Percentiles rank a stretch among this genome's conserved stretches.
Conservation (phyloP, 2,329 filamentous ascomycete species). For the Chrysoporthe deuterocubensis region DNA sequence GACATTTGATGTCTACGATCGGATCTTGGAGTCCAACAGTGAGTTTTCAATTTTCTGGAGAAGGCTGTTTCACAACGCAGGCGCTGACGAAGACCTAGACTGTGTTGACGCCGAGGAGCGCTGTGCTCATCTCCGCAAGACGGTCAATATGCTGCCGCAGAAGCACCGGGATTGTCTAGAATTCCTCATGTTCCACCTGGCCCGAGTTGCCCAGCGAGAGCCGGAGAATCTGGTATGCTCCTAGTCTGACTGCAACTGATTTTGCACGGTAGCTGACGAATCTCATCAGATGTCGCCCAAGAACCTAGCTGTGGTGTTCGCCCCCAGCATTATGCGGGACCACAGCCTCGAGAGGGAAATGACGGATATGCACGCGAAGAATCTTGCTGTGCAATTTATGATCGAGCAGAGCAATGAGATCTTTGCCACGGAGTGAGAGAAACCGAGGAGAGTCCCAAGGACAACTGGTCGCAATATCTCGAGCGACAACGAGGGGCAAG, state of each 20-base stretch:
- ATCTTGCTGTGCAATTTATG: conserved; percentile 87
- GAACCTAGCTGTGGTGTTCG: conserved; percentile 96
- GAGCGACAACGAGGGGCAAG: neutral
- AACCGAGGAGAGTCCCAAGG: neutral
- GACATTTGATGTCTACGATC: conserved; percentile 91
- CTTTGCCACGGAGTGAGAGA: conserved; percentile 58
- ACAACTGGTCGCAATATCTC: neutral
- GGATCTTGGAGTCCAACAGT: conserved; percentile 80
- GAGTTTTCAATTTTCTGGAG: conserved; percentile 42
- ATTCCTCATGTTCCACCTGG: conserved; percentile 92
- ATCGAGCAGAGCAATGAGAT: conserved; percentile 87
- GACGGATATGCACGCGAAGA: conserved; percentile 94
- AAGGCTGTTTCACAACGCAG: neutral
- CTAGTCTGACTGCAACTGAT: neutral
- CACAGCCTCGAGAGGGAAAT: conserved; percentile 90
- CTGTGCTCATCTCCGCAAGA: conserved; percentile 71
- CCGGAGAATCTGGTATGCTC: conserved; percentile 78
- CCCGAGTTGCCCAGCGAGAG: conserved; percentile 81
- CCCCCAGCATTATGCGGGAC: conserved; percentile 95
- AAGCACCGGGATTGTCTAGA: conserved; percentile 89
- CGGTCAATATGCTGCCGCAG: conserved; percentile 77
- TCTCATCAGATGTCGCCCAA: conserved; percentile 82
- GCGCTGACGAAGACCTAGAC: conserved; percentile 42
- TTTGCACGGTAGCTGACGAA: conserved; percentile 30
- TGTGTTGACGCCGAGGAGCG: conserved; percentile 70